Conservation (phyloP, 2,329 filamentous ascomycete genomes). For the Westerdykella sp. region DNA sequence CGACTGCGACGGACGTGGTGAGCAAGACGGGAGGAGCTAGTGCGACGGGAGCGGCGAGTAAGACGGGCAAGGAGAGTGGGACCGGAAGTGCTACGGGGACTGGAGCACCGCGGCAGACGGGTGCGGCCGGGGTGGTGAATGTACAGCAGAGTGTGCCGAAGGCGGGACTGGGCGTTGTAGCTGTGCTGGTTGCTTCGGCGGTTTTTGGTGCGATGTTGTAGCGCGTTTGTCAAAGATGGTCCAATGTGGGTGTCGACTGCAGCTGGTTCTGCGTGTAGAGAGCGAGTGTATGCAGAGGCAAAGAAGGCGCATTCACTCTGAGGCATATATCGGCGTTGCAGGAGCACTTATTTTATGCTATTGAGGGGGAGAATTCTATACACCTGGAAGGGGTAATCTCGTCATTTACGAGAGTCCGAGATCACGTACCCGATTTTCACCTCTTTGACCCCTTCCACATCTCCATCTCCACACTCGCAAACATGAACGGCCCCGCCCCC, state of each 20-base stretch:
- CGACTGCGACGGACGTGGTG: slow-evolving; percentile 13
- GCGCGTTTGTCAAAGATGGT: neutral
- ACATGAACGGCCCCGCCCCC: slow-evolving; percentile 40
- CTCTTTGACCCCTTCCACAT: slow-evolving; percentile 6
- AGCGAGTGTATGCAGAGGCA: neutral
- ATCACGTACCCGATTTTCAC: neutral
- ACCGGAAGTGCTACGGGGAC: slow-evolving; percentile 6
- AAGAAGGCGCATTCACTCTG: neutral
- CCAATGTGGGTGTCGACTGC: too few species aligned
- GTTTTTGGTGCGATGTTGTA: slow-evolving; percentile 28
- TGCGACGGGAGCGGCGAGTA: slow-evolving; percentile 8
- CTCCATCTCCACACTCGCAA: slow-evolving; percentile 30
- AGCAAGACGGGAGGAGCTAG: slow-evolving; percentile 5
- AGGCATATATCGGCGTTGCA: neutral
- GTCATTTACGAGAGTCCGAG: neutral
- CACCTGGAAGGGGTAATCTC: neutral
- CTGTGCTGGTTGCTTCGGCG: slow-evolving; percentile 21
- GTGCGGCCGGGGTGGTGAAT: slow-evolving; percentile 12
- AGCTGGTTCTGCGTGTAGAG: too few species aligned
- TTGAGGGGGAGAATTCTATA: neutral
- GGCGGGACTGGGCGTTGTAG: slow-evolving; percentile 23
- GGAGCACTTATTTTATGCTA: neutral
- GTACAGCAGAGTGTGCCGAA: slow-evolving; percentile 19
- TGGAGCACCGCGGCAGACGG: slow-evolving; percentile 4
- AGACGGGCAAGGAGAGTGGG: slow-evolving; percentile 5